Conservation (phyloP, 805 yeast species). For the Clavispora phyllophila region DNA sequence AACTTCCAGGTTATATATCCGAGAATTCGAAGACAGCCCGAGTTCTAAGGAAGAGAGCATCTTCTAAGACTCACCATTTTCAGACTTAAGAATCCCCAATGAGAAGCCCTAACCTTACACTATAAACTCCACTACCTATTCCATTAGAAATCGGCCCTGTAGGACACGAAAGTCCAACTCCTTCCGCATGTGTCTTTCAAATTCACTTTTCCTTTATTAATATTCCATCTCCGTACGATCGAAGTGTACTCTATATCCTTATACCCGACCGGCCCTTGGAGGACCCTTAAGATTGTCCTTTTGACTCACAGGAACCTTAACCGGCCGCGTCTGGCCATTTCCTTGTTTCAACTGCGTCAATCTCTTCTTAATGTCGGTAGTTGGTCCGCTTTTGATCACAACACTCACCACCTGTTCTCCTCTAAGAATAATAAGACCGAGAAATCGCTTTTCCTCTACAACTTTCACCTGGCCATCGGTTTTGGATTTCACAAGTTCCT, state of each 20-base stretch:
- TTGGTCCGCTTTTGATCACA: conserved; percentile 60
- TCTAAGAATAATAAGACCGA: conserved; percentile 79
- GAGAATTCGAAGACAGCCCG: too few species aligned
- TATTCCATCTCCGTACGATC: too few species aligned
- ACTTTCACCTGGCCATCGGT: conserved; percentile 25
- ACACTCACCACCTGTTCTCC: conserved; percentile 83
- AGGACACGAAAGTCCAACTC: too few species aligned
- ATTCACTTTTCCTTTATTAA: too few species aligned
- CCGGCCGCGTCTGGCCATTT: conserved; percentile 29
- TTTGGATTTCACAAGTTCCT: conserved; percentile 27
- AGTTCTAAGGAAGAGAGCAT: too few species aligned
- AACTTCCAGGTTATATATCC: too few species aligned
- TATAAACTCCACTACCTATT: too few species aligned
- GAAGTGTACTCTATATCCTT: not conserved
- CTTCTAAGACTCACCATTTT: too few species aligned
- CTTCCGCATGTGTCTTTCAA: too few species aligned
- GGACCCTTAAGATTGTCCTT: conserved; percentile 24
- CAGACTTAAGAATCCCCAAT: too few species aligned
- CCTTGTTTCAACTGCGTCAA: conserved; percentile 16
- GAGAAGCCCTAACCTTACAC: too few species aligned
- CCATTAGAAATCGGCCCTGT: too few species aligned
- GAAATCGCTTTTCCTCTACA: conserved; percentile 63
- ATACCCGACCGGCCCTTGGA: not conserved
- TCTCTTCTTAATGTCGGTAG: conserved; percentile 36
- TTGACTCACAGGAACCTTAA: conserved; percentile 29